Base-by-base conservation (phyloP, 23 red algal species). In the Agarophyton chilense region DNA sequence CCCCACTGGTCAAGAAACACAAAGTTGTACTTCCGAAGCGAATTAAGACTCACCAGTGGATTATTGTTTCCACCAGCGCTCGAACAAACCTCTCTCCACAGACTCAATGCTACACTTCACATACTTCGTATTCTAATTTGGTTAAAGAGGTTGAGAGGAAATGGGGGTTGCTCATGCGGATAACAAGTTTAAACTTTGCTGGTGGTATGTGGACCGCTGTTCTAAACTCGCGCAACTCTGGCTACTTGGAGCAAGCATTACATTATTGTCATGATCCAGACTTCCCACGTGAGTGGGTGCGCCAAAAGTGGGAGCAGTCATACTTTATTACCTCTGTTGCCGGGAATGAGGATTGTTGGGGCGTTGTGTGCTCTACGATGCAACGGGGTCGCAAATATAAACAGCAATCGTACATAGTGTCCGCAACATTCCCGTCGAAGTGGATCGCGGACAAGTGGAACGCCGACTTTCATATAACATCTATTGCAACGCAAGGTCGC, bases 121-220 rank as follows among this genome's bases (percentile, higher is more conserved):
- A 98, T 38, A 98, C 96, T 34, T 92, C 88, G 14, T 98, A 98
- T 62, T 63, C 90, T 24, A 98, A 98, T 47, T 77, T 98, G 29
- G 96, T 94, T 1, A 94, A 92, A 77, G 96, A 98, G 44, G 96
- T 98, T 11, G 96, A 98, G 81, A 76, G 92, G 51, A 98, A 98
- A 56, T 98, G 96, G 96, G 77, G 80, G 10, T 76, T 87, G 4
- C 84, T 90, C 16, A 98, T 98, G 96, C 92, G 96, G 40, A 98
- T 98, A 77, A 93, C 90, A 17, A 75, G 80, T n/a, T 75, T 98
- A 28, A 95, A 94, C 67, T 98, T 98, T 81, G 94, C 83, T 28
- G 96, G 93, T n/a, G 80, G 83, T 17, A 98, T 98, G 96, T 98
- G 96, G 96, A 98, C 96, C 10, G 93, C 92, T 32, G 96, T 98